Conservation (phyloP, 306 rosid species). For the Notholithocarpus densiflorus region DNA sequence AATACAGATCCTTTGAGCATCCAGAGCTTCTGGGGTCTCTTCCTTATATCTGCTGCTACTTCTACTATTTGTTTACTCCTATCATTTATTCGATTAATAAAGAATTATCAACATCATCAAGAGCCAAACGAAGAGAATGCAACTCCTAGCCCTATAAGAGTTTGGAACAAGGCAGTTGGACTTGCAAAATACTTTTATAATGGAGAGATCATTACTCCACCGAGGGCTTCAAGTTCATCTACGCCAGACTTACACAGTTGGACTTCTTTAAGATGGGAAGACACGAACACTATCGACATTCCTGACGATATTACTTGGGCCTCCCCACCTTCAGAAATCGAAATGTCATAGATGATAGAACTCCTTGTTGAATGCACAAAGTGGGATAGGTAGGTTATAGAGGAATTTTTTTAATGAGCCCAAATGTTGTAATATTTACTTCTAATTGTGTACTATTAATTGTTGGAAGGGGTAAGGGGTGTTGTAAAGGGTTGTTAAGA, state of each 20-base stretch:
- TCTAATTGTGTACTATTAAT: too few species aligned
- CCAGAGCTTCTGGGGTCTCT: conserved; percentile 54
- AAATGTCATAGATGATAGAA: background rate
- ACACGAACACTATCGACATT: background rate
- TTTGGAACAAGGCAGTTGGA: background rate
- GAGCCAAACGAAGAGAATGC: conserved; percentile 14
- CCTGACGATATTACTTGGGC: background rate
- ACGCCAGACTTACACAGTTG: background rate
- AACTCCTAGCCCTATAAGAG: background rate
- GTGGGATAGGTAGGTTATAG: too few species aligned
- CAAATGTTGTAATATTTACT: too few species aligned
- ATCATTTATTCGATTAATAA: conserved; percentile 15
- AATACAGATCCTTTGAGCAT: conserved; percentile 32
- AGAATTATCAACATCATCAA: conserved; percentile 4
- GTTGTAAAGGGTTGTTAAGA: too few species aligned
- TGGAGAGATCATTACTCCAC: background rate
- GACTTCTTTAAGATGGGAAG: background rate
- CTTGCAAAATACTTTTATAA: background rate
- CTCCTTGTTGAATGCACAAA: too few species aligned
- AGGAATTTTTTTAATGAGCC: too few species aligned
- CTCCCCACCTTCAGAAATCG: background rate
- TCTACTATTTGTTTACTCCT: conserved; percentile 48
- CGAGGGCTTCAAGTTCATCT: background rate
- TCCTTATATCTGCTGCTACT: conserved; percentile 43
- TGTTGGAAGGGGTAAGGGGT: too few species aligned